These are phyloP conservation scores for Hypholoma sublateritium DNA, from an alignment of 768 basidiomycete species.

Conservation along the genomic window DNA sequence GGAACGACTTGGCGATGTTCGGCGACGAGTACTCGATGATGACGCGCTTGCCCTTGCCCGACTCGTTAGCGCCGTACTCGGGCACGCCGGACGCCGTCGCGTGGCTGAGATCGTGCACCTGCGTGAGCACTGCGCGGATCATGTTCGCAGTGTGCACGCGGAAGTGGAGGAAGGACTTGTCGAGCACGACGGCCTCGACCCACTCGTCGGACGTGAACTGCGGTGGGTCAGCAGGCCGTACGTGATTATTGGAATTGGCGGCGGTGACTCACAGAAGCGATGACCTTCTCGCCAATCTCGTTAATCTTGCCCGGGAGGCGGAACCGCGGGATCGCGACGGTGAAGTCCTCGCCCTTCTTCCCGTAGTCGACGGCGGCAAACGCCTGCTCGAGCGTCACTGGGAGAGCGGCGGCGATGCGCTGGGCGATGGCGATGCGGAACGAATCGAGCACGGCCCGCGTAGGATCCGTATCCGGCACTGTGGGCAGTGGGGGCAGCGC, in stretches of 20 bases:
- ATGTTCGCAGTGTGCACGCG: constrained; percentile 65
- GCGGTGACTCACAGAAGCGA: constrained; percentile 61
- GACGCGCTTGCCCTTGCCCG: constrained; percentile 79
- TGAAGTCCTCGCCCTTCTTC: constrained; percentile 93
- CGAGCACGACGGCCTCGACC: constrained; percentile 65
- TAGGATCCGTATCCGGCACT: constrained; percentile 55
- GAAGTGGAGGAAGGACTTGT: constrained; percentile 85
- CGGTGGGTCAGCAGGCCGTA: background rate
- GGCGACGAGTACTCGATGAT: constrained; percentile 94
- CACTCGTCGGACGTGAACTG: constrained; percentile 87
- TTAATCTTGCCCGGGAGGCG: constrained; percentile 82
- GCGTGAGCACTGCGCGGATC: constrained; percentile 63
- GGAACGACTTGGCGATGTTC: constrained; percentile 98
- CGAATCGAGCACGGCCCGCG: constrained; percentile 65
- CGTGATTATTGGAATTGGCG: constrained; percentile 4
- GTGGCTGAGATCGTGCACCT: constrained; percentile 74
- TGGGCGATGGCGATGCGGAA: constrained; percentile 70
- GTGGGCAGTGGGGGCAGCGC: constrained; percentile 26
- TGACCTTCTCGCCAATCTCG: constrained; percentile 70
- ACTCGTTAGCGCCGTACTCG: constrained; percentile 80
- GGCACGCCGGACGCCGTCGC: constrained; percentile 55
- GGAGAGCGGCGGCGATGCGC: constrained; percentile 76
- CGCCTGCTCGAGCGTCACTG: constrained; percentile 72
- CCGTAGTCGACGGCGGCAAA: constrained; percentile 87
- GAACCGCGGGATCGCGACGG: constrained; percentile 90